phyloP scores from a whole-genome alignment of 208 protist genomes.

The Pavlovales sp. region DNA sequence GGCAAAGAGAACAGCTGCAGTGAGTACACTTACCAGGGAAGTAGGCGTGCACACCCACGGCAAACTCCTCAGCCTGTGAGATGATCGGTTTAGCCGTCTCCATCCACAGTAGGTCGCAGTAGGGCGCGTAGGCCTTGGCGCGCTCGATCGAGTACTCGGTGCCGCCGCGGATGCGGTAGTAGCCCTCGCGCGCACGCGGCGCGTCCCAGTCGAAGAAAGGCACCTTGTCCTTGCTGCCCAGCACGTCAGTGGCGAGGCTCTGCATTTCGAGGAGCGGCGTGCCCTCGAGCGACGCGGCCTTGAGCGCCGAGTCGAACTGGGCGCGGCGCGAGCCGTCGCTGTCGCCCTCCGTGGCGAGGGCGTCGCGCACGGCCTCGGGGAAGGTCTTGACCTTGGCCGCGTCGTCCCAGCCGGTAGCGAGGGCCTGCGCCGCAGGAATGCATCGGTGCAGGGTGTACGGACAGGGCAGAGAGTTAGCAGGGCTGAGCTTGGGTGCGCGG shows the following conservation, averaged over 20 bases:
- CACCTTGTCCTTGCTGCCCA: not conserved
- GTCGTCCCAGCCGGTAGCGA: slow-evolving; percentile 7
- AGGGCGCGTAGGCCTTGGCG: slow-evolving; percentile 64
- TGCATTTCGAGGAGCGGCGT: not conserved
- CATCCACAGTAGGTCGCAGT: slow-evolving; percentile 75
- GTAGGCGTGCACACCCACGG: slow-evolving; percentile 59
- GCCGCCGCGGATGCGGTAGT: slow-evolving; percentile 62
- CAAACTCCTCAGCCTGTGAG: slow-evolving; percentile 67
- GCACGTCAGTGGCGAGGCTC: not conserved
- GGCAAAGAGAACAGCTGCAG: too few species aligned
- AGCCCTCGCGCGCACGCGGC: slow-evolving; percentile 69
- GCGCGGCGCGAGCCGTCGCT: not conserved
- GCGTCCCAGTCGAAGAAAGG: slow-evolving; percentile 65
- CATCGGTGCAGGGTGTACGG: too few species aligned
- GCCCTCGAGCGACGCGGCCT: not conserved
- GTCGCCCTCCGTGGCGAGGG: slow-evolving; percentile 3
- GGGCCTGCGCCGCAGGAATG: not conserved
- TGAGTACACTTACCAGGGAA: too few species aligned
- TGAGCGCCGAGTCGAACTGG: not conserved
- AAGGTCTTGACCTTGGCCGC: slow-evolving; percentile 26
- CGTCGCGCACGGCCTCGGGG: slow-evolving; percentile 37
- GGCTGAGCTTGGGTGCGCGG: too few species aligned
- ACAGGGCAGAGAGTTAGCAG: too few species aligned
- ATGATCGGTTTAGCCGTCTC: slow-evolving; percentile 70
- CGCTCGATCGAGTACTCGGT: slow-evolving; percentile 63